A percentile compares a stretch with the other conserved stretches of the same genome.
phyloP scores from a whole-genome alignment of 768 basidiomycete species.

The Termitomyces sp. region DNA sequence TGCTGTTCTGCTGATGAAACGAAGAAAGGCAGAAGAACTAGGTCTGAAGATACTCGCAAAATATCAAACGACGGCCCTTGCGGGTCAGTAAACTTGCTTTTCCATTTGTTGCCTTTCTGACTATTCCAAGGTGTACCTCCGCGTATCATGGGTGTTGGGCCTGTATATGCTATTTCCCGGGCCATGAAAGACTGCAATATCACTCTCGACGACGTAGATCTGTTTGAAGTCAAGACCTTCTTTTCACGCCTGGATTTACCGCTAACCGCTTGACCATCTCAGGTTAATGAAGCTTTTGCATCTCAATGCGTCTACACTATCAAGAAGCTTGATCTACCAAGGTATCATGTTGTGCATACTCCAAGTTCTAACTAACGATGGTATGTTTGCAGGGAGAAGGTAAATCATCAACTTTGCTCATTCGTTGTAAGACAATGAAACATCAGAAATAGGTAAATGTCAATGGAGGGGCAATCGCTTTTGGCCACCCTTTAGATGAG shows the following conservation, averaged over 20 bases:
- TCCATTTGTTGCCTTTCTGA: not conserved
- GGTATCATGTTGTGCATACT: slow-evolving; percentile 16
- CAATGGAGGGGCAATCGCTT: slow-evolving; percentile 87
- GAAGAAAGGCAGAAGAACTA: slow-evolving; percentile 72
- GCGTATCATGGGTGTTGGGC: slow-evolving; percentile 87
- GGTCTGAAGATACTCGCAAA: slow-evolving; percentile 73
- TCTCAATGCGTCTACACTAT: slow-evolving; percentile 76
- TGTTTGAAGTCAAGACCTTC: slow-evolving; percentile 57
- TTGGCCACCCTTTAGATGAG: slow-evolving; percentile 82
- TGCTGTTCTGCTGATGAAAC: slow-evolving; percentile 74
- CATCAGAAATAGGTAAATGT: slow-evolving; percentile 58
- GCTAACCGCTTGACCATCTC: not conserved
- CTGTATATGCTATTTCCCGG: slow-evolving; percentile 77
- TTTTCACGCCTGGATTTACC: not conserved
- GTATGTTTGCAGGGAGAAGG: slow-evolving; percentile 28
- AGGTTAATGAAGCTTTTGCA: slow-evolving; percentile 93
- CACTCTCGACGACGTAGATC: slow-evolving; percentile 62
- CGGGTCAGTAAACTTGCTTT: slow-evolving; percentile 34
- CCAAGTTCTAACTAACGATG: not conserved
- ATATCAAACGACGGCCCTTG: slow-evolving; percentile 66
- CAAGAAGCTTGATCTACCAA: slow-evolving; percentile 55
- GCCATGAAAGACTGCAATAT: slow-evolving; percentile 67
- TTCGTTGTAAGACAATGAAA: not conserved
- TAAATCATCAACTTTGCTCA: slow-evolving; percentile 2
- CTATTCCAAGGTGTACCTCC: slow-evolving; percentile 57